Evolutionary conservation across 192 early-diverging fungal species (phyloP).

Genomic region (Chytriomyces sp.): DNA sequence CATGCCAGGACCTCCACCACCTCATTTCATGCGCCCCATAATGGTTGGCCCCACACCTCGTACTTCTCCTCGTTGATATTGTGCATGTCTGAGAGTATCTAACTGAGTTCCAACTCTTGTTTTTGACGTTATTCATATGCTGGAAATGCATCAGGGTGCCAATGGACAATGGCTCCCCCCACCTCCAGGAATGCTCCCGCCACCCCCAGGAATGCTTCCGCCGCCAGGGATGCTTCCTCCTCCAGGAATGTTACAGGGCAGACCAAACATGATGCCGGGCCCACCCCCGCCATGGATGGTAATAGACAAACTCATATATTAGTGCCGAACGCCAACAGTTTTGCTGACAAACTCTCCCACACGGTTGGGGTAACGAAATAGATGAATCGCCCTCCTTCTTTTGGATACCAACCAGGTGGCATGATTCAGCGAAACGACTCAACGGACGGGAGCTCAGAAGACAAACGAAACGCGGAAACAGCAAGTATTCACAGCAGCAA

Average conservation of each 20-base stretch:
- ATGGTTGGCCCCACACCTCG: neutral
- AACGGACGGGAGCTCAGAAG: neutral
- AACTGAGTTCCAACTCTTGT: too few species aligned
- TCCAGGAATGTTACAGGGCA: neutral
- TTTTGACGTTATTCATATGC: too few species aligned
- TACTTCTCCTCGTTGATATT: too few species aligned
- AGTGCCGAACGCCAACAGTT: neutral
- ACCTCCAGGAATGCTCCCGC: neutral
- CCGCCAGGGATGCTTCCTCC: constrained; percentile 25
- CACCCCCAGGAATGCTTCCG: constrained; percentile 26
- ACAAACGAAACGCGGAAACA: neutral
- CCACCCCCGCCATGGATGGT: constrained; percentile 36
- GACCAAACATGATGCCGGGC: constrained; percentile 26
- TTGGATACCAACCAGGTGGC: neutral
- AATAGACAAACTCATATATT: neutral
- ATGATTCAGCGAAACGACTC: neutral
- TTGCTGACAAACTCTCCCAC: neutral
- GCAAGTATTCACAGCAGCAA: neutral
- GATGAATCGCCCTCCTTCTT: neutral
- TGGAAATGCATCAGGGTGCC: neutral
- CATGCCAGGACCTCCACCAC: constrained; percentile 22
- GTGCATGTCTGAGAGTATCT: too few species aligned
- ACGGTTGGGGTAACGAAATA: neutral
- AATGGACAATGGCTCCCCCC: constrained; percentile 21
- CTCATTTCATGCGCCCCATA: constrained; percentile 28